Evolutionary conservation across 2,329 filamentous ascomycete species (phyloP).

Genomic region (Lachnellula willkommii): DNA sequence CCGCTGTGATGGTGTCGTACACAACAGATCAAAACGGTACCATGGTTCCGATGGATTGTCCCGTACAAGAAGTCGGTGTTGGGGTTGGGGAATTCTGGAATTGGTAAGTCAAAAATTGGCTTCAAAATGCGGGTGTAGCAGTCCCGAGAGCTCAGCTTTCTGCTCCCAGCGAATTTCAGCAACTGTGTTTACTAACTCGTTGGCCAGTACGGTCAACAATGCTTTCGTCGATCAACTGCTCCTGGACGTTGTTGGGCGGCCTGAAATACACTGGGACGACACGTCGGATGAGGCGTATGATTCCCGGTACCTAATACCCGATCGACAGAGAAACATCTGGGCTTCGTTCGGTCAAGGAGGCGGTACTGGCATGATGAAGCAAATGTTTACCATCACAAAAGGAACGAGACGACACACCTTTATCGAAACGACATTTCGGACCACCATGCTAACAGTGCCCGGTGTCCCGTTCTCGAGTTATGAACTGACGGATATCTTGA

Average conservation of each 20-base stretch:
- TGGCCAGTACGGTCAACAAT: background rate
- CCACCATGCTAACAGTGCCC: background rate
- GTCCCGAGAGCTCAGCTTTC: too few relatives aligned
- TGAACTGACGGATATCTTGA: slow-evolving; percentile 3
- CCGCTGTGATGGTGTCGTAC: background rate
- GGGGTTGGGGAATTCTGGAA: background rate
- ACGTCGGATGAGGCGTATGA: background rate
- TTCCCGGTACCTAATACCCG: background rate
- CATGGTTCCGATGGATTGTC: background rate
- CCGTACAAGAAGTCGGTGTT: background rate
- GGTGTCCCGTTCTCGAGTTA: background rate
- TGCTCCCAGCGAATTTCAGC: too few relatives aligned
- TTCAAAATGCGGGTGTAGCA: too few relatives aligned
- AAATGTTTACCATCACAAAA: slow-evolving; percentile 4
- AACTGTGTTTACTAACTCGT: too few relatives aligned
- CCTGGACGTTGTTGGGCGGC: background rate
- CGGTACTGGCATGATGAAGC: slow-evolving; percentile 2
- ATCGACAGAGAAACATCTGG: slow-evolving; percentile 2
- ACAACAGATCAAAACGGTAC: background rate
- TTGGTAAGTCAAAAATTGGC: background rate
- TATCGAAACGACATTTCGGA: background rate
- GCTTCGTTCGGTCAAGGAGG: slow-evolving; percentile 3
- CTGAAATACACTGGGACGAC: slow-evolving; percentile 1
- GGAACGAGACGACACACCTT: slow-evolving; percentile 2
- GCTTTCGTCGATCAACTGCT: background rate